Conservation (phyloP, 208 protist genomes). For the Acanthamoeba divionensis region DNA sequence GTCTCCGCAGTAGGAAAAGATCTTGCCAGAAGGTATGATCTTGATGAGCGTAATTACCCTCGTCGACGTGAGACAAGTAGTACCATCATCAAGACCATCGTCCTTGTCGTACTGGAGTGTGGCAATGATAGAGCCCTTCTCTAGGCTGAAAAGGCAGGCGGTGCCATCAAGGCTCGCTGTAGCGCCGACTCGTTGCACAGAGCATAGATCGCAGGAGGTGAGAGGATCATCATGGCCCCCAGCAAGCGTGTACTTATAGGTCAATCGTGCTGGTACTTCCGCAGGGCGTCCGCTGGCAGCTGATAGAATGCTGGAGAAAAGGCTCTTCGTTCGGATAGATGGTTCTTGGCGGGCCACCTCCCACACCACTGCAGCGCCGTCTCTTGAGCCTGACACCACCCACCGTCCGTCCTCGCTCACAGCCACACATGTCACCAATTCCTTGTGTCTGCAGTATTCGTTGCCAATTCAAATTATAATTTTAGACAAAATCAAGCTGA, state of each 20-base stretch:
- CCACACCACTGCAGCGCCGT: background rate
- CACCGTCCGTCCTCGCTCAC: background rate
- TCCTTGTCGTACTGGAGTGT: slow-evolving; percentile 12
- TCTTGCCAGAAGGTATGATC: slow-evolving; percentile 27
- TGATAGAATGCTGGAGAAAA: slow-evolving; percentile 34
- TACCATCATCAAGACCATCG: too few species aligned
- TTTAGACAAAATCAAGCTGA: too few species aligned
- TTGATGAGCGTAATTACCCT: slow-evolving; percentile 26
- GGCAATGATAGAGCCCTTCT: background rate
- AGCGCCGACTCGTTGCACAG: background rate
- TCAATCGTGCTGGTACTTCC: background rate
- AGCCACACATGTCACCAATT: slow-evolving; percentile 9
- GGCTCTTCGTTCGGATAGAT: background rate
- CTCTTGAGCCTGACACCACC: background rate
- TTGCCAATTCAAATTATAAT: too few species aligned
- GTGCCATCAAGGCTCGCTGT: background rate
- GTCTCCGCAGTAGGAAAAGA: slow-evolving; percentile 33
- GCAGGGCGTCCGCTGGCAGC: too few species aligned
- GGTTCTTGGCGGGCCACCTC: background rate
- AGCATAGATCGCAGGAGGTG: slow-evolving; percentile 22
- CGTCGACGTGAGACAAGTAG: background rate
- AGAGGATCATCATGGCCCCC: slow-evolving; percentile 22
- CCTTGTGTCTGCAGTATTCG: too few species aligned
- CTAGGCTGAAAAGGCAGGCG: background rate
- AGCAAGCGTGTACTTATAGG: slow-evolving; percentile 43